A percentile compares a stretch with the other conserved stretches of the same genome.
Evolutionary conservation across 2,329 filamentous ascomycete genomes (phyloP).

Genomic region (Davidsoniella neocaledoniae): DNA sequence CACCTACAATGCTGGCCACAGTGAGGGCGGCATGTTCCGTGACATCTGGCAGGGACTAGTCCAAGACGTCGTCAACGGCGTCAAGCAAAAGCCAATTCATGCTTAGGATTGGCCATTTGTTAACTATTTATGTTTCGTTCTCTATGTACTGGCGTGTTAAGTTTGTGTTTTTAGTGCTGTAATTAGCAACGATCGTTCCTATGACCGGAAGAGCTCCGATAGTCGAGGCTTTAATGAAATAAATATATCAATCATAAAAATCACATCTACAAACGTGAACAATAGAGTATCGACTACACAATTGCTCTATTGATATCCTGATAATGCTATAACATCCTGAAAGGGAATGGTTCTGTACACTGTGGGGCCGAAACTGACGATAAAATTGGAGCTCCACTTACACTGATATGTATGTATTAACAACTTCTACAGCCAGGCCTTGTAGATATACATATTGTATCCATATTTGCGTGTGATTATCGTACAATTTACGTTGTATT

Average conservation of each 20-base stretch:
- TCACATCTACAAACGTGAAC: neutral
- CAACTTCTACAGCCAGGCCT: too few relatives aligned
- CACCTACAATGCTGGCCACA: conserved; percentile 5
- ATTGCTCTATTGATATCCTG: too few relatives aligned
- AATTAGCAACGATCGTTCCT: neutral
- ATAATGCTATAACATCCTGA: too few relatives aligned
- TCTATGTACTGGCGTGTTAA: neutral
- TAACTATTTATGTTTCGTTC: neutral
- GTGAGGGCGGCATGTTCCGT: conserved; percentile 29
- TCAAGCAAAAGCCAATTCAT: conserved; percentile 1
- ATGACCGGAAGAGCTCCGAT: conserved; percentile 6
- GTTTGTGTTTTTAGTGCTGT: neutral
- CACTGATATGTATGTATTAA: too few relatives aligned
- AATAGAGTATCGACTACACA: neutral
- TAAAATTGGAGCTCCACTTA: too few relatives aligned
- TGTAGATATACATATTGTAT: too few relatives aligned
- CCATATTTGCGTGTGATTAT: too few relatives aligned
- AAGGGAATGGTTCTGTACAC: too few relatives aligned
- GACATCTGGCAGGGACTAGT: conserved; percentile 40
- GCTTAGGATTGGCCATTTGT: neutral
- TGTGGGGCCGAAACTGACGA: too few relatives aligned
- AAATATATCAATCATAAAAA: neutral
- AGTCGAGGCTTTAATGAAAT: neutral
- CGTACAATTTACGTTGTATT: too few relatives aligned
- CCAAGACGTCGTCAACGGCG: conserved; percentile 26